phyloP scores from a whole-genome alignment of 208 protist genomes.

The Novymonas esmeraldas region DNA sequence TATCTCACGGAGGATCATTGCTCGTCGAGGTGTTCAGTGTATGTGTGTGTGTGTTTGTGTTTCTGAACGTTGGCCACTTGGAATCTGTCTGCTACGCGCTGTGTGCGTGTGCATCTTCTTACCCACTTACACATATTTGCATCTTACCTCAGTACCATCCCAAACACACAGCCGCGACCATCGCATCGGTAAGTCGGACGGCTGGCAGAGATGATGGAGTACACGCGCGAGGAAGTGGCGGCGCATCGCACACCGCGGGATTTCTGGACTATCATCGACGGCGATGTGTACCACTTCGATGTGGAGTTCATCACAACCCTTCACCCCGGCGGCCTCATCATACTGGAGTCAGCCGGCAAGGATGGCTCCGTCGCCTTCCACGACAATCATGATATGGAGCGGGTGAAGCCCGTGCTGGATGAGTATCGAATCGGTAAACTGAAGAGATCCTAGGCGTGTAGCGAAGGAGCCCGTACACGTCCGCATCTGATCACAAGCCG shows the following conservation, averaged over 20 bases:
- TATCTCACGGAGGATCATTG: no score
- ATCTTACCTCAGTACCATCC: no score
- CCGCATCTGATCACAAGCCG: no score
- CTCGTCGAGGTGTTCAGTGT: background rate
- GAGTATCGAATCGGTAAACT: conserved; percentile 40
- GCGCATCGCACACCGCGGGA: conserved; percentile 43
- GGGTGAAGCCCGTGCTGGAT: conserved; percentile 20
- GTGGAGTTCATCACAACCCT: conserved; percentile 30
- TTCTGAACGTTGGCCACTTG: no score
- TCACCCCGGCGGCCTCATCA: conserved; percentile 39
- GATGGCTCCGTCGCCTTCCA: conserved; percentile 40
- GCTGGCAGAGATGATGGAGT: conserved; percentile 7
- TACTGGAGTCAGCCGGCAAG: conserved; percentile 44
- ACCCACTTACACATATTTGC: no score
- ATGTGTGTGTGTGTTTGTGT: conserved; percentile 13
- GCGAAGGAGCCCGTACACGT: no score
- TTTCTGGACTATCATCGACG: conserved; percentile 57
- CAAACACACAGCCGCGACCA: no score
- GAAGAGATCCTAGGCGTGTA: conserved; percentile 6
- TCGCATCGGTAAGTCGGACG: no score
- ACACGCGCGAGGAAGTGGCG: conserved; percentile 40
- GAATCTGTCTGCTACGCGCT: no score
- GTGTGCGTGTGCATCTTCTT: no score
- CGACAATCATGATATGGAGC: conserved; percentile 28
- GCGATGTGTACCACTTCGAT: conserved; percentile 46